A percentile compares a stretch with the other conserved stretches of the same genome.
These are phyloP conservation scores for Ceratocystis alfenasii DNA, from an alignment of 2,329 filamentous ascomycete genomes.

Conservation along the genomic window DNA sequence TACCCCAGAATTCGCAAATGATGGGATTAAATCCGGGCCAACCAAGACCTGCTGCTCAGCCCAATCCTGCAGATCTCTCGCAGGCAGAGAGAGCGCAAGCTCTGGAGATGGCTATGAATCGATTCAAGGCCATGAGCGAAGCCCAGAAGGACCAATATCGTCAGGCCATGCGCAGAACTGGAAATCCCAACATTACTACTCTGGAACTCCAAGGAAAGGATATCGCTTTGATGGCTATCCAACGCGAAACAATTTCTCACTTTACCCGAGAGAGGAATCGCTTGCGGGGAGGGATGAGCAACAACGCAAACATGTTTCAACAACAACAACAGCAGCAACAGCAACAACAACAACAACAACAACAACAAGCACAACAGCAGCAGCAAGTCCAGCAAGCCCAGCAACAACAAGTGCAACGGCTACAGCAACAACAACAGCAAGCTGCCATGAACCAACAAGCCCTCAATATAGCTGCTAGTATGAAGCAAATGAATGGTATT, in stretches of 20 bases:
- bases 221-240: conserved; percentile 4
- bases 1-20: conserved; percentile 26
- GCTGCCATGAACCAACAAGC: conserved; percentile 30
- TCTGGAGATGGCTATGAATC: not conserved
- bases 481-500: conserved; percentile 40
- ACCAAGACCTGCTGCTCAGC: not conserved
- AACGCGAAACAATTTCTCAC: not conserved
- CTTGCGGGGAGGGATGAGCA: not conserved
- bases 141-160: conserved; percentile 14
- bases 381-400: conserved; percentile 29
- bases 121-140: conserved; percentile 5
- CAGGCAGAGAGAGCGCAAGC: conserved; percentile 4
- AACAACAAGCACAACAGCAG: conserved; percentile 7
- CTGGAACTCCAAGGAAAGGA: conserved; percentile 5
- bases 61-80: conserved; percentile 2
- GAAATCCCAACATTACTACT: not conserved
- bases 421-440: conserved; percentile 29
- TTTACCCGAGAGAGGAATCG: not conserved
- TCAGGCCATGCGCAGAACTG: not conserved
- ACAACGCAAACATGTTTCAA: conserved; percentile 9
- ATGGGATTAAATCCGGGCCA: conserved; percentile 26
- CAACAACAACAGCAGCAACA: conserved; percentile 28
- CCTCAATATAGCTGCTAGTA: conserved; percentile 33
- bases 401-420: conserved; percentile 26
- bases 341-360: conserved; percentile 24